Evolutionary conservation across 1,139 yeast species (phyloP).

Genomic region (Hanseniaspora uvarum): DNA sequence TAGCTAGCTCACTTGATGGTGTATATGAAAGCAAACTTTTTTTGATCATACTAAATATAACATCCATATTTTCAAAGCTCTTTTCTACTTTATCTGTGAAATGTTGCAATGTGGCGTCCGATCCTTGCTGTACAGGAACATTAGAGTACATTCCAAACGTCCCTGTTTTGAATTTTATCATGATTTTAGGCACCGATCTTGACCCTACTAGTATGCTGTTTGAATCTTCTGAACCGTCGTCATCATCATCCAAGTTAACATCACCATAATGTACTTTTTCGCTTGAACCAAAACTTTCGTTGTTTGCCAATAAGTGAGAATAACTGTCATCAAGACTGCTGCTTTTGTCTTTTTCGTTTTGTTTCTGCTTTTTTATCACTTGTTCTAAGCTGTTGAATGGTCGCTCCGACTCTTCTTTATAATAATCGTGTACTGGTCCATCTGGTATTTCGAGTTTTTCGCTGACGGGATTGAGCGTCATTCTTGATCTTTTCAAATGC

Average conservation of each 20-base stretch:
- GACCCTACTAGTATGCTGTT: slow-evolving; percentile 9
- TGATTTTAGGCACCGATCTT: slow-evolving; percentile 5
- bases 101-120: slow-evolving; percentile 18
- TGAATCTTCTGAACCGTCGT: not conserved
- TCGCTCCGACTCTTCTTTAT: not conserved
- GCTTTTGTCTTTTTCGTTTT: not conserved
- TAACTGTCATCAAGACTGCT: not conserved
- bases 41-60: slow-evolving; percentile 25
- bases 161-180: slow-evolving; percentile 1
- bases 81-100: slow-evolving; percentile 24
- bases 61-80: slow-evolving; percentile 23
- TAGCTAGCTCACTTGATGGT: slow-evolving; percentile 25
- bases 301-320: not conserved
- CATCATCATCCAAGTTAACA: slow-evolving; percentile 10
- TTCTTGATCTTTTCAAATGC: not conserved
- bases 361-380: slow-evolving; percentile 1
- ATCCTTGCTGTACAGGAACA: slow-evolving; percentile 6
- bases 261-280: not conserved
- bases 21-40: slow-evolving; percentile 24
- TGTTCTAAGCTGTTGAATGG: slow-evolving; percentile 1
- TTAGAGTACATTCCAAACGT: slow-evolving; percentile 10
- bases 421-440: not conserved
- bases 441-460: slow-evolving; percentile 1
- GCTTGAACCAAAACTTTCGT: not conserved
- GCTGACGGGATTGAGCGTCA: slow-evolving; percentile 8